Percentiles rank a stretch among this genome's conserved stretches.
phyloP scores from a whole-genome alignment of 1,284 basidiomycete genomes.

The Puccinia novopanici region DNA sequence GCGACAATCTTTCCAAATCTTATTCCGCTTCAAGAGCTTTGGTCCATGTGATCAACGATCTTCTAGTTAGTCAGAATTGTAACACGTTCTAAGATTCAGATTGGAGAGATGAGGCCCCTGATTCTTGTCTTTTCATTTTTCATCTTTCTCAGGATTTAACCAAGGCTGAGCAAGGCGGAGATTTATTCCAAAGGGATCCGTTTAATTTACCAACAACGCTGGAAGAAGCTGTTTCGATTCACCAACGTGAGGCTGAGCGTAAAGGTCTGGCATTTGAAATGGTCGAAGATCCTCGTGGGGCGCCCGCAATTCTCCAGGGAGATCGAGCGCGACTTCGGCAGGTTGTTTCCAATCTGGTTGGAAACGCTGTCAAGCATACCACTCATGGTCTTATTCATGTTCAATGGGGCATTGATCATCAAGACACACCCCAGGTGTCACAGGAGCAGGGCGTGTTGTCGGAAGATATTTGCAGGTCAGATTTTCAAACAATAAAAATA shows the following conservation, averaged over 20 bases:
- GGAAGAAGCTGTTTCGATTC: constrained; percentile 67
- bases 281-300: constrained; percentile 56
- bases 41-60: constrained; percentile 78
- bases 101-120: no score
- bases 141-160: constrained; percentile 68
- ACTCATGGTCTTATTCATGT: constrained; percentile 69
- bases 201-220: constrained; percentile 74
- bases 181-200: constrained; percentile 78
- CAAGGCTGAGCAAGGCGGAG: constrained; percentile 75
- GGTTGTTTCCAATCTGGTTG: constrained; percentile 78
- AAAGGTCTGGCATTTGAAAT: constrained; percentile 70
- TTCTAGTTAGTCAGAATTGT: constrained; percentile 66
- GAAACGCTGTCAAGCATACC: constrained; percentile 83
- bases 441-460: constrained; percentile 11
- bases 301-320: constrained; percentile 55
- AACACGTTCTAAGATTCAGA: no score
- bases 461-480: constrained; percentile 37
- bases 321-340: constrained; percentile 70
- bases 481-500: constrained; percentile 11
- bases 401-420: constrained; percentile 63
- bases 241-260: constrained; percentile 70
- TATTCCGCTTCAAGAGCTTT: constrained; percentile 72
- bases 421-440: constrained; percentile 49
- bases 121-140: background rate
- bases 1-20: constrained; percentile 75